phyloP scores from a whole-genome alignment of 208 protist genomes.

The Leishmania gerbilli region DNA sequence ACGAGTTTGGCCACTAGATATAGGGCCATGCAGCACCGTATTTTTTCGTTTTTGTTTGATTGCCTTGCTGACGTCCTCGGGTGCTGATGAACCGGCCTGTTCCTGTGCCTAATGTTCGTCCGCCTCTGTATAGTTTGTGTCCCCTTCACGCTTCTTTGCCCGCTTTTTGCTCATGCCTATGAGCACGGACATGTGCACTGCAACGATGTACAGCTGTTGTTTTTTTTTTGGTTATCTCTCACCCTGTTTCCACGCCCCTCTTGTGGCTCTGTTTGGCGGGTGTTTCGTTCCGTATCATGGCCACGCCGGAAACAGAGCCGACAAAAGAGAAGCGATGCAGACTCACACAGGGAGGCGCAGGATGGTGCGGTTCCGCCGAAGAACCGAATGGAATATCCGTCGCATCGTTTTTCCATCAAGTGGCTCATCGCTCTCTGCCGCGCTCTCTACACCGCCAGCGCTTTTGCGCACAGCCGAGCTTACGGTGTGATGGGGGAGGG shows the following conservation, averaged over 20 bases:
- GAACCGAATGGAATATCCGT: not conserved
- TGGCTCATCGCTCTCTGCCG: not conserved
- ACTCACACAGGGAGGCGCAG: not conserved
- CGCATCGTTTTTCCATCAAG: not conserved
- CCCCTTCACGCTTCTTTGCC: not conserved
- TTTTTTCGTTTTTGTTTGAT: conserved; percentile 1
- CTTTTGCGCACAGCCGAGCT: not conserved
- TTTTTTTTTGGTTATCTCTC: not conserved
- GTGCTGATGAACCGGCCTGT: not conserved
- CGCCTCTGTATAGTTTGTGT: not conserved
- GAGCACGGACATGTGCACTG: not conserved
- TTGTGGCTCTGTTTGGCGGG: not conserved
- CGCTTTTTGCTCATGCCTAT: not conserved
- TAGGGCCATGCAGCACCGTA: not conserved
- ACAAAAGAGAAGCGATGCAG: not conserved
- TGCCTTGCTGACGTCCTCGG: not conserved
- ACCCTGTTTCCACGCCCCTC: not conserved
- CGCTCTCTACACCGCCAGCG: not conserved
- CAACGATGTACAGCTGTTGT: not conserved
- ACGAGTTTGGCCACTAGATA: not conserved
- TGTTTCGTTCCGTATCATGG: not conserved
- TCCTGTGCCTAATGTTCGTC: not conserved
- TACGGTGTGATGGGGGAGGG: not conserved
- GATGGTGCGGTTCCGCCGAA: not conserved
- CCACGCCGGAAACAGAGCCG: not conserved